phyloP scores from a whole-genome alignment of 208 protist genomes.

The Acanthamoeba sp. region DNA sequence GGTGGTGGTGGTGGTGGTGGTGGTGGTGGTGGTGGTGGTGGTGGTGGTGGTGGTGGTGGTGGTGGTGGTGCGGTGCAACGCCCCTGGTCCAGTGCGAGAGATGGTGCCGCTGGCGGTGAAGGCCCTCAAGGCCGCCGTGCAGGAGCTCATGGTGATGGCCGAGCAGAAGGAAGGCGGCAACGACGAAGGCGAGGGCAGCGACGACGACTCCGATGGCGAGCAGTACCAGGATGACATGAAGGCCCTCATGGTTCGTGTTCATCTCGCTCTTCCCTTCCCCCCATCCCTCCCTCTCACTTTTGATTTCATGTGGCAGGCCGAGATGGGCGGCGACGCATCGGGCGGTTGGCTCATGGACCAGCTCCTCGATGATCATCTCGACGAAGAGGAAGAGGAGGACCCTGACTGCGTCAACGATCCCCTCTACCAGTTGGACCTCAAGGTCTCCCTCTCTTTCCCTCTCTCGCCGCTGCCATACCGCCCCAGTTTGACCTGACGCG shows the following conservation, averaged over 20 bases:
- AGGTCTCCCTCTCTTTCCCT: conserved; percentile 1
- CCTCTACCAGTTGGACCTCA: conserved; percentile 58
- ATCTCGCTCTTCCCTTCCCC: neutral
- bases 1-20: too few species aligned
- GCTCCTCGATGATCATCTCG: conserved; percentile 51
- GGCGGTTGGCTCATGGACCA: conserved; percentile 31
- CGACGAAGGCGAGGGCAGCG: neutral
- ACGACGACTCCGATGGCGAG: neutral
- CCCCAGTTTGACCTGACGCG: too few species aligned
- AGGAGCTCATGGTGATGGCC: conserved; percentile 52
- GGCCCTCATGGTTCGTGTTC: conserved; percentile 15
- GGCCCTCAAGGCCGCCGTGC: neutral
- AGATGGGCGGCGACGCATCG: neutral
- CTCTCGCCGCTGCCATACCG: too few species aligned
- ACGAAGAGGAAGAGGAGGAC: conserved; percentile 69
- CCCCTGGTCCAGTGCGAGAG: neutral
- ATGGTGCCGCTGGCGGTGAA: conserved; percentile 21
- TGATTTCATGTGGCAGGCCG: neutral
- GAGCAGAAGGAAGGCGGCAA: conserved; percentile 19
- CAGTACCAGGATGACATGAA: conserved; percentile 47
- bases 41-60: too few species aligned
- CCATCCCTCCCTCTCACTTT: neutral
- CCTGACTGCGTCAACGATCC: conserved; percentile 63
- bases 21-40: too few species aligned
- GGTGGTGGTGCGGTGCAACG: too few species aligned